A percentile compares a stretch with the other conserved stretches of the same genome.
These are phyloP conservation scores for Aegilops bicornis DNA, from an alignment of 176 grass and related monocot species.

Conservation along the genomic window DNA sequence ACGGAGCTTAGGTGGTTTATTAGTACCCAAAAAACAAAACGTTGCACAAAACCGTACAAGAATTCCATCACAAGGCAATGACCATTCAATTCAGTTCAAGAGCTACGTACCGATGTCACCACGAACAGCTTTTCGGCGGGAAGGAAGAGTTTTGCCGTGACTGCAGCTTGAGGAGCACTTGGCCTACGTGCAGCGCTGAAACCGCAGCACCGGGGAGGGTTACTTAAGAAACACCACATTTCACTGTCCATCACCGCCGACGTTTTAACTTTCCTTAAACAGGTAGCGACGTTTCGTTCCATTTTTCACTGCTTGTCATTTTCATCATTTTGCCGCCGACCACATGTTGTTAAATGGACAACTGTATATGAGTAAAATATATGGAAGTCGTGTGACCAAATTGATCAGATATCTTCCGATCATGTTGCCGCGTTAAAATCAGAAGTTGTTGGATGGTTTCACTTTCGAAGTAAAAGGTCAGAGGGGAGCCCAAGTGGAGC, in stretches of 20 bases:
- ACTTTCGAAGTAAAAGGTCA: constrained; percentile 32
- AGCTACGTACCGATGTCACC: background rate
- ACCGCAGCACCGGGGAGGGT: background rate
- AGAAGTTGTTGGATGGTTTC: constrained; percentile 27
- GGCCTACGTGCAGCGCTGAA: background rate
- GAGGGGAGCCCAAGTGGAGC: constrained; percentile 32
- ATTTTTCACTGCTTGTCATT: background rate
- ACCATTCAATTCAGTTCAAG: background rate
- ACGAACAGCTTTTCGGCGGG: background rate
- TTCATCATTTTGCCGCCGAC: background rate
- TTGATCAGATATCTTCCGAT: background rate
- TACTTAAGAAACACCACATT: background rate
- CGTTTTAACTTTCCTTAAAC: background rate
- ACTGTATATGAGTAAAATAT: background rate
- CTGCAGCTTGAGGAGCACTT: background rate
- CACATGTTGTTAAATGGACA: background rate
- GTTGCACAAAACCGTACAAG: background rate
- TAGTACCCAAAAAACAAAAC: background rate
- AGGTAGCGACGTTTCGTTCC: background rate
- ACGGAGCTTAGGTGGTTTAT: background rate
- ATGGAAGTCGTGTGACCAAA: background rate
- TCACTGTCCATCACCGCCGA: background rate
- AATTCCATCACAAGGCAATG: background rate
- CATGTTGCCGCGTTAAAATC: constrained; percentile 42
- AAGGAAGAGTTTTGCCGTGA: background rate